Evolutionary conservation across 2,329 filamentous ascomycete species (phyloP).

Genomic region (Knufia fluminis): DNA sequence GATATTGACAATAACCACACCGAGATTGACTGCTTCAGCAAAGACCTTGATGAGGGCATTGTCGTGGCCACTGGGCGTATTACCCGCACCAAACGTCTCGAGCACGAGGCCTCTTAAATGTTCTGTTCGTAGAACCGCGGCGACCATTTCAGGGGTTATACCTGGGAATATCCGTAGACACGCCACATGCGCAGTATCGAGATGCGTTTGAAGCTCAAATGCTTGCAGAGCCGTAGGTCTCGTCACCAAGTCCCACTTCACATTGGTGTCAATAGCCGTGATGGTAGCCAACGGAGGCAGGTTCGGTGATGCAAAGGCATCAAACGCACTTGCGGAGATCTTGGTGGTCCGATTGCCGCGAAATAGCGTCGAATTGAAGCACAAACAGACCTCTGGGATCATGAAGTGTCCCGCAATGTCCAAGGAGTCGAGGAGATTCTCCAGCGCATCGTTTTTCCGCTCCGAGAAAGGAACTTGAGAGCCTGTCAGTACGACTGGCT

Average conservation of each 20-base stretch:
- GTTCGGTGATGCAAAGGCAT: constrained; percentile 85
- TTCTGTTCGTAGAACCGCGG: constrained; percentile 69
- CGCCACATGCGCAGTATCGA: constrained; percentile 81
- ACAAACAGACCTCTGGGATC: constrained; percentile 85
- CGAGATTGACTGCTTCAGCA: constrained; percentile 64
- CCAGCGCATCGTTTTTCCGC: constrained; percentile 81
- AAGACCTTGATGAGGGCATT: constrained; percentile 71
- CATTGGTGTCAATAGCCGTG: constrained; percentile 68
- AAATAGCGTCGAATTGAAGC: constrained; percentile 87
- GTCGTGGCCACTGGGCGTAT: constrained; percentile 73
- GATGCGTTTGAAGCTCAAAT: constrained; percentile 63
- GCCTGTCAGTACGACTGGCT: constrained; percentile 76
- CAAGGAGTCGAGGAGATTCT: constrained; percentile 75
- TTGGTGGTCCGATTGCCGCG: constrained; percentile 84
- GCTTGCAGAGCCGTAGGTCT: constrained; percentile 64
- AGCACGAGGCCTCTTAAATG: constrained; percentile 72
- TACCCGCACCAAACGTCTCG: constrained; percentile 89
- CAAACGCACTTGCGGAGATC: constrained; percentile 74
- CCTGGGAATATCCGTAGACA: constrained; percentile 86
- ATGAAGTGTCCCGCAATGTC: constrained; percentile 88
- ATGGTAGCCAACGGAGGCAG: constrained; percentile 71
- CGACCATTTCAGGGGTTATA: constrained; percentile 87
- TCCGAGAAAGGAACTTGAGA: constrained; percentile 81
- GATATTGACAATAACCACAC: constrained; percentile 80
- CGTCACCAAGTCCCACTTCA: constrained; percentile 69